Percentiles rank a stretch among this genome's conserved stretches.
phyloP scores from a whole-genome alignment of 2,329 filamentous ascomycete species.

The Diatrype stigma region DNA sequence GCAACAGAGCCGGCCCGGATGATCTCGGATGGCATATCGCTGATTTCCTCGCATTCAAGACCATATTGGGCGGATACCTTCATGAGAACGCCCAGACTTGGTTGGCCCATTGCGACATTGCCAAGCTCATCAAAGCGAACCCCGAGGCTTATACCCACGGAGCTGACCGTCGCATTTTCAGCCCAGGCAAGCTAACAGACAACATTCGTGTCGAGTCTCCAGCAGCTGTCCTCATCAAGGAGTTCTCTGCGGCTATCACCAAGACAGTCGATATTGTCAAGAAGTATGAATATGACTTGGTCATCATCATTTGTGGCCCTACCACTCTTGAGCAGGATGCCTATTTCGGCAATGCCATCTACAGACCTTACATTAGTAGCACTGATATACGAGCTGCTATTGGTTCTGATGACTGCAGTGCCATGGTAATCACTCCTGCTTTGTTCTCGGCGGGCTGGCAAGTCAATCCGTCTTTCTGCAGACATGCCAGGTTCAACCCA shows the following conservation, averaged over 20 bases:
- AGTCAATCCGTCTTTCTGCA: slow-evolving; percentile 21
- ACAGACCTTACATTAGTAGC: slow-evolving; percentile 9
- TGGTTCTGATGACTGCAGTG: slow-evolving; percentile 8
- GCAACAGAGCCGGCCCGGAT: slow-evolving; percentile 14
- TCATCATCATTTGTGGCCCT: slow-evolving; percentile 24
- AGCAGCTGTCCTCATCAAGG: slow-evolving; percentile 9
- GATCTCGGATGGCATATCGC: slow-evolving; percentile 25
- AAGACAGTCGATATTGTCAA: slow-evolving; percentile 12
- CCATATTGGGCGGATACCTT: slow-evolving; percentile 17
- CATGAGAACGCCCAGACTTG: slow-evolving; percentile 18
- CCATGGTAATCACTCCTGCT: slow-evolving; percentile 21
- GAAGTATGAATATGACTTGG: slow-evolving; percentile 9
- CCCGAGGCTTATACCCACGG: slow-evolving; percentile 21
- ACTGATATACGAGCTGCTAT: slow-evolving; percentile 14
- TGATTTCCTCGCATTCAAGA: slow-evolving; percentile 26
- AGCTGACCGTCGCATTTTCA: slow-evolving; percentile 17
- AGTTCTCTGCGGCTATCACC: slow-evolving; percentile 14
- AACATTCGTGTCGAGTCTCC: slow-evolving; percentile 20
- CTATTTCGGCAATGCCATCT: slow-evolving; percentile 16
- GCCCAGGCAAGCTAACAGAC: slow-evolving; percentile 4
- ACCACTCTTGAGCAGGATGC: slow-evolving; percentile 26
- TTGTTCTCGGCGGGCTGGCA: slow-evolving; percentile 28
- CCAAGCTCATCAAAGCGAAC: slow-evolving; percentile 9
- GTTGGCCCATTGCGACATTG: slow-evolving; percentile 22
- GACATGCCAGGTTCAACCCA: not conserved